Conservation (phyloP, 805 yeast genomes). For the Vanderwaltozyma polyspora region DNA sequence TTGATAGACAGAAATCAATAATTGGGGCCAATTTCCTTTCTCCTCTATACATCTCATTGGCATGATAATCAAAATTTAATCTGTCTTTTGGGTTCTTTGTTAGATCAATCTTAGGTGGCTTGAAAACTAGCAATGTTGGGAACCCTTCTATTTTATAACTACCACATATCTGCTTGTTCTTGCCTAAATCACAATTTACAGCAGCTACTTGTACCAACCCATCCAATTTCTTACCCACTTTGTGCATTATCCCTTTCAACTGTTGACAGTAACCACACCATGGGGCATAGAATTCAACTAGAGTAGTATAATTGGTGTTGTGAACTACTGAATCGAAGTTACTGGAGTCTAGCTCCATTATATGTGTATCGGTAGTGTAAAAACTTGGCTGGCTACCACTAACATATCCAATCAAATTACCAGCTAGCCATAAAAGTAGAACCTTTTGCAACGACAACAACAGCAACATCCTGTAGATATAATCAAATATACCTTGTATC, state of each 20-base stretch:
- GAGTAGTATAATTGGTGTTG: conserved; percentile 61
- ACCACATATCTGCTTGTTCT: conserved; percentile 60
- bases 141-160: conserved; percentile 58
- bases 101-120: conserved; percentile 57
- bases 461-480: too few species aligned
- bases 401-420: too few species aligned
- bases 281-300: conserved; percentile 89
- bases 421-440: too few species aligned
- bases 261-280: conserved; percentile 95
- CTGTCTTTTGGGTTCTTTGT: conserved; percentile 13
- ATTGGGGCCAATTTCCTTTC: conserved; percentile 47
- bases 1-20: conserved; percentile 40
- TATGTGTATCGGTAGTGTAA: conserved; percentile 27
- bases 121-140: conserved; percentile 74
- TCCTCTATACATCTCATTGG: conserved; percentile 49
- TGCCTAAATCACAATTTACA: conserved; percentile 69
- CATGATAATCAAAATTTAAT: conserved; percentile 27
- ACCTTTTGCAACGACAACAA: too few species aligned
- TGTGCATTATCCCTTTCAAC: conserved; percentile 51
- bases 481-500: too few species aligned
- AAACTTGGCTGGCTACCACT: conserved; percentile 8
- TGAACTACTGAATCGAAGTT: conserved; percentile 59
- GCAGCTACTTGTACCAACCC: conserved; percentile 60
- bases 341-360: conserved; percentile 44
- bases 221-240: conserved; percentile 49